Conservation (phyloP, 352 stramenopile genomes). For the Proteromonas lacertae region DNA sequence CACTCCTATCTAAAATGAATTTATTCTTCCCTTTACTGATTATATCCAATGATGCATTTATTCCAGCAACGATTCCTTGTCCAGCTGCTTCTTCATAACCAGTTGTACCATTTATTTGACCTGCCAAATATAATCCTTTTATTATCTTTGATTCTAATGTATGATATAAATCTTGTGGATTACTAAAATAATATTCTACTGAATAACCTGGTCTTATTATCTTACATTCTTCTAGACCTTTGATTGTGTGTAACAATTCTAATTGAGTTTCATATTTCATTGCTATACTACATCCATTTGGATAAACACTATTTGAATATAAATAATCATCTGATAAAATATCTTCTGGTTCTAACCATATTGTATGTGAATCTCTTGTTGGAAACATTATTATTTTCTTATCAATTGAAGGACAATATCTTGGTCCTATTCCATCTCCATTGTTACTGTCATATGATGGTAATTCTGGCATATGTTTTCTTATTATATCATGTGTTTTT, state of each 20-base stretch:
- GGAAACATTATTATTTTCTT: slow-evolving; percentile 56
- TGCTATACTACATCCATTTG: slow-evolving; percentile 62
- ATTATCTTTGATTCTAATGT: slow-evolving; percentile 76
- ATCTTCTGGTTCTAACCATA: slow-evolving; percentile 90
- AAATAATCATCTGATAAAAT: slow-evolving; percentile 62
- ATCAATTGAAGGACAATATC: slow-evolving; percentile 89
- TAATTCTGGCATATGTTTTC: slow-evolving; percentile 34
- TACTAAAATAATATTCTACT: slow-evolving; percentile 98
- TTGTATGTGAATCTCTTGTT: slow-evolving; percentile 33
- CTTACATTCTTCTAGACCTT: slow-evolving; percentile 65
- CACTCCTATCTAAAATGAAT: slow-evolving; percentile 59
- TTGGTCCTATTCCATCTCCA: slow-evolving; percentile 30
- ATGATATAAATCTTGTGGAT: slow-evolving; percentile 52
- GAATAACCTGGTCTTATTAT: slow-evolving; percentile 80
- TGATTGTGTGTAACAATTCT: slow-evolving; percentile 62
- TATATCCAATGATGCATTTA: slow-evolving; percentile 51
- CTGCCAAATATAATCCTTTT: slow-evolving; percentile 56
- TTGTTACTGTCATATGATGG: slow-evolving; percentile 51
- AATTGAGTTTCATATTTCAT: slow-evolving; percentile 70
- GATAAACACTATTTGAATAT: slow-evolving; percentile 94
- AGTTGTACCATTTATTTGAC: slow-evolving; percentile 91
- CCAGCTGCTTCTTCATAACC: slow-evolving; percentile 94
- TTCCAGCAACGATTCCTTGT: slow-evolving; percentile 76
- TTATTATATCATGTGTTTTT: slow-evolving; percentile 61
- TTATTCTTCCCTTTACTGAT: slow-evolving; percentile 17